These are phyloP conservation scores for Sporothrix humicola DNA, from an alignment of 2,329 filamentous ascomycete genomes.

Conservation along the genomic window DNA sequence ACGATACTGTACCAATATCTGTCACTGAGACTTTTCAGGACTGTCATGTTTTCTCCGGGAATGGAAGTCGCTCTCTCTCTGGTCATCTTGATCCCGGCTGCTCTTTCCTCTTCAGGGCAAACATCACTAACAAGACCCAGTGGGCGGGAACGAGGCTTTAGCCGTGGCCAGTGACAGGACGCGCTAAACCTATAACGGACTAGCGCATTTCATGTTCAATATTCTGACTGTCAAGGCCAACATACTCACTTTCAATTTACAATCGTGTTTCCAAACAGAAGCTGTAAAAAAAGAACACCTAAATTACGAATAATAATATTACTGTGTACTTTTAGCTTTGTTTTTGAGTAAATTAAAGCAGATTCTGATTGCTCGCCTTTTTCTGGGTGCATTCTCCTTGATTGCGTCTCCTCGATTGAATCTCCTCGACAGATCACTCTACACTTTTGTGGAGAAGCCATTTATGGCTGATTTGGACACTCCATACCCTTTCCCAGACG, in stretches of 20 bases:
- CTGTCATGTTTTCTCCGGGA: neutral
- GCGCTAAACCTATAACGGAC: neutral
- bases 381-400: too few relatives aligned
- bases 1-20: too few relatives aligned
- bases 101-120: neutral
- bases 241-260: neutral
- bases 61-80: neutral
- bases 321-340: too few relatives aligned
- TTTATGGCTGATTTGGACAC: too few relatives aligned
- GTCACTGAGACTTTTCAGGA: neutral
- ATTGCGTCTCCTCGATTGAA: too few relatives aligned
- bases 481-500: neutral
- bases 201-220: neutral
- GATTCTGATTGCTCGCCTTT: too few relatives aligned
- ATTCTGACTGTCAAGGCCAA: neutral
- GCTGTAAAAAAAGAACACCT: too few relatives aligned
- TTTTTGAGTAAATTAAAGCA: too few relatives aligned
- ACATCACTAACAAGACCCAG: neutral
- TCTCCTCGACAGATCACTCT: too few relatives aligned
- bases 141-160: conserved; percentile 11
- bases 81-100: neutral
- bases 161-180: neutral
- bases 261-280: too few relatives aligned
- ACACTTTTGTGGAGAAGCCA: too few relatives aligned
- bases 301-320: too few relatives aligned